Evolutionary conservation across 306 rosid species (phyloP).

Genomic region (Chamaecrista fasciculata): DNA sequence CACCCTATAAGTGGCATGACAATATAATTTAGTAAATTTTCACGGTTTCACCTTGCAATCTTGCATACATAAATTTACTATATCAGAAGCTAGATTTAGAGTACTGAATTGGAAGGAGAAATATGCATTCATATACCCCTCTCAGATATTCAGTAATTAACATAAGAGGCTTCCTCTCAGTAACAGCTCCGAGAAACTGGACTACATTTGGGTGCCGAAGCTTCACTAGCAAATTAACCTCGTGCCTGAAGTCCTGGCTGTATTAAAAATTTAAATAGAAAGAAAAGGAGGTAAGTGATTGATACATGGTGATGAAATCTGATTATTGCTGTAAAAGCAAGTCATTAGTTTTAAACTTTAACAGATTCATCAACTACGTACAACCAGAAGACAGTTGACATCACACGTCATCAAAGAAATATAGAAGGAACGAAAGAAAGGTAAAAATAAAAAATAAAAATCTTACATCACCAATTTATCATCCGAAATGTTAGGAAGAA

Average conservation of each 20-base stretch:
- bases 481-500: conserved; percentile 94
- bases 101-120: conserved; percentile 21
- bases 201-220: conserved; percentile 98
- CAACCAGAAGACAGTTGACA: conserved; percentile 14
- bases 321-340: conserved; percentile 10
- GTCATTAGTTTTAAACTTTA: neutral
- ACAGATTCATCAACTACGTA: conserved; percentile 15
- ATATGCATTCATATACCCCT: conserved; percentile 64
- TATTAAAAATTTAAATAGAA: conserved; percentile 19
- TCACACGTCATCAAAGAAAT: neutral
- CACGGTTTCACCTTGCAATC: too few species aligned
- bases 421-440: conserved; percentile 26
- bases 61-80: conserved; percentile 14
- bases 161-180: conserved; percentile 94
- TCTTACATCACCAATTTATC: conserved; percentile 94
- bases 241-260: conserved; percentile 98
- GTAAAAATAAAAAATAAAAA: too few species aligned
- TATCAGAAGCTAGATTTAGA: conserved; percentile 10
- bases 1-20: conserved; percentile 61
- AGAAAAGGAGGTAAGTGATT: conserved; percentile 3
- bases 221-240: conserved; percentile 94
- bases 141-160: conserved; percentile 87
- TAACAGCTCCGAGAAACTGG: conserved; percentile 99
- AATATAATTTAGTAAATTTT: conserved; percentile 24
- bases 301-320: conserved; percentile 9